Base-by-base conservation (phyloP, 2,329 filamentous ascomycete species). In the Ceratocystis smalleyi region DNA sequence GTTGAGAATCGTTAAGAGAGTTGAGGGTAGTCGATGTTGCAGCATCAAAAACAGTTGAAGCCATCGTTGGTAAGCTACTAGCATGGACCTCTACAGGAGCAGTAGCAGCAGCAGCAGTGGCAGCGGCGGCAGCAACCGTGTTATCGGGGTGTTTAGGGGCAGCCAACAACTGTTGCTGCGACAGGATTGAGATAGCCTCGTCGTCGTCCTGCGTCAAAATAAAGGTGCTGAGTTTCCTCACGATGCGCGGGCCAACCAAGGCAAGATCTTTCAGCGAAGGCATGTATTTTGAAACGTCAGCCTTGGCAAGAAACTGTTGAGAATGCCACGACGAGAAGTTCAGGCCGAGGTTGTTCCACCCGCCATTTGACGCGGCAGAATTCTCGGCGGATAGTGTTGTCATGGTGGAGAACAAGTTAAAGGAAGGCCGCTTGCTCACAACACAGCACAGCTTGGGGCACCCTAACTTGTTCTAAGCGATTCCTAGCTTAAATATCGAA, bases 181-280 rank as follows among this genome's bases (percentile, higher is more conserved):
- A 68, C 66, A 19, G 68, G 24, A 24, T 69, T 68, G 45, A 65
- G 51, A 45, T 65, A 19, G 35, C 35, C 35, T 45, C 30, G 40
- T 62, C 43, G 51, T 62, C 59, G n/a, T 62, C 59, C 12, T 51
- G 47, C 10, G 59, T 62, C 43, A 80, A 76, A 65, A 84, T 78
- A 69, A 86, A 81, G n/a, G 81, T 83, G 61, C 85, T 83, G 45
- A 87, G 78, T 72, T 83, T 85, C 73, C 81, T 84, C 40, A 88
- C 79, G 71, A 91, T 83, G 66, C 87, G 80, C 61, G 87, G 87
- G 3, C 87, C 81, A 19, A 83, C 86, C 73, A 83, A 78, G 68
- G 89, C 79, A 59, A 91, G 75, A 70, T 89, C 86, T 72, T 83
- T 83, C 19, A 88, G 74, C 10, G 84, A 84, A 1, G 86, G 85